phyloP scores from a whole-genome alignment of 306 rosid genomes.

The Rosa chinensis region DNA sequence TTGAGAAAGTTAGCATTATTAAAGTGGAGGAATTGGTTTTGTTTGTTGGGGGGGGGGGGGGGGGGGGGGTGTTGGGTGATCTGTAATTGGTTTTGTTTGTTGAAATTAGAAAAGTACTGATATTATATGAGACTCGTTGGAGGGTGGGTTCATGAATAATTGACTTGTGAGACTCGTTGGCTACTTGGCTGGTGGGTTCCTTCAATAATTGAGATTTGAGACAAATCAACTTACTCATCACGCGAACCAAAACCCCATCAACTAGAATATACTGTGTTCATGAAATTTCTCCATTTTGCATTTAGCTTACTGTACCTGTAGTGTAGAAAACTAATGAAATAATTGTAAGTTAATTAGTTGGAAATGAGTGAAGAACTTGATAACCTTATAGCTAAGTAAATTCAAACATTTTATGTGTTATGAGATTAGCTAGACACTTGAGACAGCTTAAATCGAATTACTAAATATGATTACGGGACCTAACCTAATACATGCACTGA shows the following conservation, averaged over 20 bases:
- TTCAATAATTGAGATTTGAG: neutral
- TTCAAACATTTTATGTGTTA: too few species aligned
- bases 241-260: conserved; percentile 1
- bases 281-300: conserved; percentile 10
- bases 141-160: neutral
- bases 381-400: too few species aligned
- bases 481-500: neutral
- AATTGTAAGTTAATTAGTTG: too few species aligned
- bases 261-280: neutral
- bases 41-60: neutral
- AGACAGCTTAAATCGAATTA: too few species aligned
- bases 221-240: conserved; percentile 9
- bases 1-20: neutral
- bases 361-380: too few species aligned
- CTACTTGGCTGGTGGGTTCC: neutral
- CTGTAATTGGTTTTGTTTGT: neutral
- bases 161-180: neutral
- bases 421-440: too few species aligned
- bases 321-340: too few species aligned
- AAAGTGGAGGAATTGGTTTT: neutral
- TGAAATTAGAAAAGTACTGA: neutral
- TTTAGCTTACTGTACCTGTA: neutral
- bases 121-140: neutral
- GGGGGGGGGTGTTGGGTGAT: too few species aligned
- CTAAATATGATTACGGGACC: neutral